Conservation (phyloP, 352 stramenopile species). For the Blastocystis sp. region DNA sequence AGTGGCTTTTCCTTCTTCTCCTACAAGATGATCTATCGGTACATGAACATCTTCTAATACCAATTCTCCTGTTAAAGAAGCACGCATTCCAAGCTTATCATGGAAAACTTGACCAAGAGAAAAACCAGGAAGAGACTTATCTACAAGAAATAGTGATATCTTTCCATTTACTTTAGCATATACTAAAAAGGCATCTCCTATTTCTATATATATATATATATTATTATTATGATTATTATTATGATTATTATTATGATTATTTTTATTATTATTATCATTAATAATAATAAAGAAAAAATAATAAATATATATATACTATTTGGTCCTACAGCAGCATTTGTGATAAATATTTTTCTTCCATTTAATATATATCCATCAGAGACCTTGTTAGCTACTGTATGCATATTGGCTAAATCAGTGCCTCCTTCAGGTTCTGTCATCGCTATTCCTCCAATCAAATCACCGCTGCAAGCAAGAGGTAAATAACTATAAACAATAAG, state of each 20-base stretch:
- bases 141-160: constrained; percentile 86
- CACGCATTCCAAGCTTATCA: constrained; percentile 89
- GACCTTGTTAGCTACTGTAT: constrained; percentile 64
- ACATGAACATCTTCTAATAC: constrained; percentile 90
- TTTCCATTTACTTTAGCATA: constrained; percentile 62
- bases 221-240: constrained; percentile 40
- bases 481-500: constrained; percentile 59
- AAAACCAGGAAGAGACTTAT: constrained; percentile 85
- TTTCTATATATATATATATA: constrained; percentile 50
- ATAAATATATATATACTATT: too few relatives aligned
- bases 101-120: constrained; percentile 85
- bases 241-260: too few relatives aligned
- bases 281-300: too few relatives aligned
- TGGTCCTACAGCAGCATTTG: constrained; percentile 94
- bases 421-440: constrained; percentile 92
- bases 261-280: too few relatives aligned
- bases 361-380: constrained; percentile 72
- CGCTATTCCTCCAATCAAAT: constrained; percentile 85
- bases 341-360: constrained; percentile 95
- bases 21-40: constrained; percentile 66
- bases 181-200: constrained; percentile 87
- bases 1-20: constrained; percentile 54
- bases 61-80: constrained; percentile 84
- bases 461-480: constrained; percentile 66
- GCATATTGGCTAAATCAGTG: constrained; percentile 66